Percentiles rank a stretch among this genome's conserved stretches.
Conservation (phyloP, 441 rosid genomes). For the Croton laevigatus region DNA sequence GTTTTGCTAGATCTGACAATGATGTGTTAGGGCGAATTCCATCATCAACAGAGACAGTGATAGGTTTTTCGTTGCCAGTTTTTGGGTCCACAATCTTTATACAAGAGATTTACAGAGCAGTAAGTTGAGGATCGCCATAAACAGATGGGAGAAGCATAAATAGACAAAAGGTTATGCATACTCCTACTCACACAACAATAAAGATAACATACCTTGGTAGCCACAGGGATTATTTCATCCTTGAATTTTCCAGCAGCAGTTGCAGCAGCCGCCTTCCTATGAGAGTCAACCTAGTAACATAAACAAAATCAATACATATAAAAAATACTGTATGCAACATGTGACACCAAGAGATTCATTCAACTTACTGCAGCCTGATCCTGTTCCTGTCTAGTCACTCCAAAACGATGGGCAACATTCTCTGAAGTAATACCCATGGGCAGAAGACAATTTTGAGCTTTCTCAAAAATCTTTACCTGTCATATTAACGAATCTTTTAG, state of each 20-base stretch:
- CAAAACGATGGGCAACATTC: slow-evolving; percentile 93
- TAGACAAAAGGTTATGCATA: neutral
- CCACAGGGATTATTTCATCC: slow-evolving; percentile 87
- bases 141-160: neutral
- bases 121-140: slow-evolving; percentile 1
- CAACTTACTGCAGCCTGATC: slow-evolving; percentile 93
- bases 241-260: slow-evolving; percentile 81
- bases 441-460: slow-evolving; percentile 94
- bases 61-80: slow-evolving; percentile 74
- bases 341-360: slow-evolving; percentile 8
- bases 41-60: slow-evolving; percentile 80
- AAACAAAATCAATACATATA: slow-evolving; percentile 12
- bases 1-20: slow-evolving; percentile 59
- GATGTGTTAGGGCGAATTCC: slow-evolving; percentile 82
- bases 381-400: slow-evolving; percentile 91
- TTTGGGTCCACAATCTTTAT: slow-evolving; percentile 87
- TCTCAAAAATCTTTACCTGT: slow-evolving; percentile 68
- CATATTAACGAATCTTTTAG: slow-evolving; percentile 16
- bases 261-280: slow-evolving; percentile 95
- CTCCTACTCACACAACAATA: neutral
- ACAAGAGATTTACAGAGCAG: slow-evolving; percentile 19
- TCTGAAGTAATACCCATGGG: slow-evolving; percentile 99
- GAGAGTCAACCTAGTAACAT: slow-evolving; percentile 77
- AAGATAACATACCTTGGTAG: slow-evolving; percentile 69
- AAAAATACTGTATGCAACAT: neutral